phyloP scores from a whole-genome alignment of 768 basidiomycete species.

The Pleurotus salmoneostramineus region DNA sequence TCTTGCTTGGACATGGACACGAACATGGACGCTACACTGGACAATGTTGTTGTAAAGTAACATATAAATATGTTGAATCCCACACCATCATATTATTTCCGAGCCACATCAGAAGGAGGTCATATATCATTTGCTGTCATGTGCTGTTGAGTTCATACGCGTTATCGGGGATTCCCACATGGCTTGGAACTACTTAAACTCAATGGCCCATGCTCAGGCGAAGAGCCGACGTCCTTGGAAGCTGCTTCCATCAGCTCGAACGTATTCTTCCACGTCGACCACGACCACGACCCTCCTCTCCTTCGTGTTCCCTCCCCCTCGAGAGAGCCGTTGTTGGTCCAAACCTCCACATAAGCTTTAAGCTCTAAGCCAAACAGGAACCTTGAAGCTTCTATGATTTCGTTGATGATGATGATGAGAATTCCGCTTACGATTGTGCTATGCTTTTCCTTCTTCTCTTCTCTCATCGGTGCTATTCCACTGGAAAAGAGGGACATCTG shows the following conservation, averaged over 20 bases:
- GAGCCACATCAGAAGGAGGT: neutral
- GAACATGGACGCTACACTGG: neutral
- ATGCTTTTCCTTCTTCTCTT: constrained; percentile 23
- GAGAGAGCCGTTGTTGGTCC: no score
- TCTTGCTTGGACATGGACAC: neutral
- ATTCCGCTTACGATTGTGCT: constrained; percentile 24
- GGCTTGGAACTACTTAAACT: constrained; percentile 2
- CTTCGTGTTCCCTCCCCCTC: no score
- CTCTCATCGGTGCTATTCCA: constrained; percentile 30
- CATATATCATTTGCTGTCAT: neutral
- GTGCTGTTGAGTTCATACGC: neutral
- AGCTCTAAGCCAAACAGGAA: no score
- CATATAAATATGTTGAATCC: neutral
- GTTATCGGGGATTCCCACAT: neutral
- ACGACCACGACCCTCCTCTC: no score
- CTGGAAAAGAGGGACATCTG: constrained; percentile 41
- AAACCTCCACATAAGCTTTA: constrained; percentile 5
- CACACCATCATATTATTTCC: neutral
- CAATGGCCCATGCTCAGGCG: neutral
- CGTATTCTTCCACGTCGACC: constrained; percentile 2
- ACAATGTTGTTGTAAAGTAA: no score
- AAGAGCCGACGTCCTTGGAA: constrained; percentile 6
- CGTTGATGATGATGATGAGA: constrained; percentile 15
- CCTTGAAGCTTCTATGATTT: no score
- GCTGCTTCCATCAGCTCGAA: neutral